phyloP scores from a whole-genome alignment of 2,329 filamentous ascomycete genomes.

The Cercospora beticola region DNA sequence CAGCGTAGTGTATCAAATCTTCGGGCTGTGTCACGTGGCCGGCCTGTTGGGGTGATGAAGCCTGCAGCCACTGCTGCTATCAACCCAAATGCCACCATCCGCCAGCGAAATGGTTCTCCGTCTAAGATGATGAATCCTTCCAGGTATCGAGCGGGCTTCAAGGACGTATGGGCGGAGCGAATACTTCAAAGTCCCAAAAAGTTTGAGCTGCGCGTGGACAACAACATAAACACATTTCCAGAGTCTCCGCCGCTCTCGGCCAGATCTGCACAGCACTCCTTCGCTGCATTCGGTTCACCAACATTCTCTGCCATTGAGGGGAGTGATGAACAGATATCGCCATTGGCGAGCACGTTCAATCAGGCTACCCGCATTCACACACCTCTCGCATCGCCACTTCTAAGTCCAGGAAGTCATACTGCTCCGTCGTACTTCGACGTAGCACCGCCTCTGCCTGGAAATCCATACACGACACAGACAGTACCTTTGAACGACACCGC shows the following conservation, averaged over 20 bases:
- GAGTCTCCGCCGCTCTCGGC: constrained; percentile 50
- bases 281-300: constrained; percentile 36
- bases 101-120: constrained; percentile 36
- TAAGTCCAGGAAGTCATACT: constrained; percentile 26
- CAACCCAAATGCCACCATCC: constrained; percentile 29
- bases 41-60: constrained; percentile 36
- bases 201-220: constrained; percentile 51
- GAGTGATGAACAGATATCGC: constrained; percentile 34
- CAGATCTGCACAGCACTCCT: constrained; percentile 41
- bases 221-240: constrained; percentile 43
- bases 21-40: constrained; percentile 37
- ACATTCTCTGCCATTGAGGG: constrained; percentile 24
- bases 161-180: constrained; percentile 55
- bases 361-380: constrained; percentile 35
- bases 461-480: constrained; percentile 26
- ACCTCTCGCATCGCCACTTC: constrained; percentile 32
- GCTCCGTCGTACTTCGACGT: constrained; percentile 28
- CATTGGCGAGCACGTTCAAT: constrained; percentile 35
- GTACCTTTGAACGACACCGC: constrained; percentile 35
- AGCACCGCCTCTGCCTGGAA: constrained; percentile 21
- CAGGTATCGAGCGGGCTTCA: constrained; percentile 46
- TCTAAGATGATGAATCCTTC: constrained; percentile 58
- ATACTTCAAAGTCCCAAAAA: constrained; percentile 48
- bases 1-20: constrained; percentile 30
- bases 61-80: constrained; percentile 27